Evolutionary conservation across 2,329 filamentous ascomycete genomes (phyloP), one percentile per base, ranked within the genome.

Genomic region (Xylaria sp.): DNA sequence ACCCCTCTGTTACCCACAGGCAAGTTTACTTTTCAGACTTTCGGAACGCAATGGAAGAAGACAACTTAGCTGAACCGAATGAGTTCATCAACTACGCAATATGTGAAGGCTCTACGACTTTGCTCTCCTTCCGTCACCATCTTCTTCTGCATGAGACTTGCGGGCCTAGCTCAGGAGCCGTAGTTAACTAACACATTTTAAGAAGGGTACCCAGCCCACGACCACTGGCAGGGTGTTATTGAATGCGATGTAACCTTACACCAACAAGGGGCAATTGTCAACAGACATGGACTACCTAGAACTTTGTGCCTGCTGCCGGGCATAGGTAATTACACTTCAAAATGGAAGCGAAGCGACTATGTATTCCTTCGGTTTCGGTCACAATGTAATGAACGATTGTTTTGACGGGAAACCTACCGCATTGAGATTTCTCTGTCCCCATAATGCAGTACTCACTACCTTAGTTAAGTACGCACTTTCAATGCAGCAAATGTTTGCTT

Each of bases 171-270:
- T 66, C 33, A 63, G 23, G 46, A 46, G 53, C 11, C 23, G 48
- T 53, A 33, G 33, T 33, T 4, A 11, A 17, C 31, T 36, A 56
- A 49, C 51, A n/a, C 36, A 6, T 20, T 61, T 64, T 56, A 17
- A 42, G 60, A 60, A 56, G 28, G 28, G 20, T n/a, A 57, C 9
- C 15, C 57, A 59, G 38, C 9, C 38, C n/a, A 31, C 56, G 38
- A 59, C 56, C 40, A 23, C 56, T 26, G 26, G 7, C 56, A 59
- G 56, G 56, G 56, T 36, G 26, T 28, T 61, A 46, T 49, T 51
- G 42, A 36, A n/a, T 17, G 42, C 31, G 26, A 65, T 68, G 62
- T 38, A 68, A 65, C 66, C 57, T 58, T 38, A 23, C 44, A 62
- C 44, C 36, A 61, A 58, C 61, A 38, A 40, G 54, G 33, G 44